phyloP scores from a whole-genome alignment of 768 basidiomycete genomes.

The Arthromyces matolae region DNA sequence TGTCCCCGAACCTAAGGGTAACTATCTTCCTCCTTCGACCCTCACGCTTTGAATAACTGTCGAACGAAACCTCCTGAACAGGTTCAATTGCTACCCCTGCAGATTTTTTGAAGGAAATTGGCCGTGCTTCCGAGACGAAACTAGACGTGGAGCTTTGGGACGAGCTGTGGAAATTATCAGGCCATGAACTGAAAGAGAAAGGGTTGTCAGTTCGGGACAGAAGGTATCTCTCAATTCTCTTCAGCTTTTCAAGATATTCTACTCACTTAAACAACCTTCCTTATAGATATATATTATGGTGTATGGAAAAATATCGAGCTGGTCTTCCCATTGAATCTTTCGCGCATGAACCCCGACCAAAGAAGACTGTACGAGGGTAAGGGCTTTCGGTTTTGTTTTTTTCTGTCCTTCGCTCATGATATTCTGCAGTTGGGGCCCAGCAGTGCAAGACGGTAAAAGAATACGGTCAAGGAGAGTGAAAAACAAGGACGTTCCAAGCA shows the following conservation, averaged over 20 bases:
- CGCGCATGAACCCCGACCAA: constrained; percentile 62
- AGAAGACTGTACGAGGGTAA: constrained; percentile 82
- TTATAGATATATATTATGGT: constrained; percentile 80
- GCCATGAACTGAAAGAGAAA: constrained; percentile 56
- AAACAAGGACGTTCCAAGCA: constrained; percentile 28
- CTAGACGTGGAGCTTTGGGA: constrained; percentile 65
- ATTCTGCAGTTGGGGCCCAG: constrained; percentile 61
- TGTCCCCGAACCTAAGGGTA: constrained; percentile 36
- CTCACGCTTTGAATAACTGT: no score
- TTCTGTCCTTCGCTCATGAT: neutral
- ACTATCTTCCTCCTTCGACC: no score
- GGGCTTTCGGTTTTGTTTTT: neutral
- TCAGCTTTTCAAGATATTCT: no score
- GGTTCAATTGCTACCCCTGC: constrained; percentile 52
- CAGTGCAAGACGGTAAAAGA: constrained; percentile 69
- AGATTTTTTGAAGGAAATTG: constrained; percentile 72
- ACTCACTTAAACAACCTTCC: neutral
- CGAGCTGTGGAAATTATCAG: constrained; percentile 61
- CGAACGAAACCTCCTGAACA: constrained; percentile 22
- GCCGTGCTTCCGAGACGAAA: constrained; percentile 64
- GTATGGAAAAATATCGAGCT: constrained; percentile 73
- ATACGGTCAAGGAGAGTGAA: constrained; percentile 61
- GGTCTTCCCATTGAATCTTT: constrained; percentile 54
- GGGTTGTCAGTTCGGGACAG: constrained; percentile 68
- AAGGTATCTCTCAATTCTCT: no score